phyloP scores from a whole-genome alignment of 2,329 filamentous ascomycete species.

The Cucurbitaria berberidis region DNA sequence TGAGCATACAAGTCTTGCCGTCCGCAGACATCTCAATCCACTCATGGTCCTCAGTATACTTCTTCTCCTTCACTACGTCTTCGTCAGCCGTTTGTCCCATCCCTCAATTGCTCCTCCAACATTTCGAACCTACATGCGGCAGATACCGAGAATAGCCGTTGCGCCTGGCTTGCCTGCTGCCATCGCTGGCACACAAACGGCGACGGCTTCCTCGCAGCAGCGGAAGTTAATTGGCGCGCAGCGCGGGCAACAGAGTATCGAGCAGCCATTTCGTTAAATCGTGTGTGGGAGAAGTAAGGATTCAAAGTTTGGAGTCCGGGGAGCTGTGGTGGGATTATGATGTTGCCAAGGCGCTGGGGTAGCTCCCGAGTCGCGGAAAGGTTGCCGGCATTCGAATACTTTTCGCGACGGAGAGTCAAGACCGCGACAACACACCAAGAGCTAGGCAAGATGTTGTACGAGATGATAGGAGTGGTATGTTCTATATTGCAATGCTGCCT shows the following conservation, averaged over 20 bases:
- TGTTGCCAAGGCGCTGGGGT: constrained; percentile 12
- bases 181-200: constrained; percentile 34
- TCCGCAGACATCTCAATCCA: constrained; percentile 91
- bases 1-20: constrained; percentile 73
- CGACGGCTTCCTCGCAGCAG: constrained; percentile 30
- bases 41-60: constrained; percentile 97
- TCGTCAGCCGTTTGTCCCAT: constrained; percentile 19
- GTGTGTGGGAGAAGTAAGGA: constrained; percentile 11
- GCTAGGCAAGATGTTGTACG: constrained; percentile 79
- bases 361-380: constrained; percentile 15
- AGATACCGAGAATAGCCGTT: constrained; percentile 49
- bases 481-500: background rate
- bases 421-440: constrained; percentile 4
- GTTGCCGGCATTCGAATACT: constrained; percentile 27
- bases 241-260: constrained; percentile 41
- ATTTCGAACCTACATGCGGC: constrained; percentile 35
- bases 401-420: constrained; percentile 23
- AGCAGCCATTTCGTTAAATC: constrained; percentile 45
- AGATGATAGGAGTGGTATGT: constrained; percentile 92
- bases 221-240: constrained; percentile 41
- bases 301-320: constrained; percentile 2
- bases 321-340: constrained; percentile 7
- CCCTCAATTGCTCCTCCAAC: constrained; percentile 5
- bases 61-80: constrained; percentile 68
- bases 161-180: constrained; percentile 28